Conservation (phyloP, 192 early-diverging fungal species). For the Obelidium mucronatum region DNA sequence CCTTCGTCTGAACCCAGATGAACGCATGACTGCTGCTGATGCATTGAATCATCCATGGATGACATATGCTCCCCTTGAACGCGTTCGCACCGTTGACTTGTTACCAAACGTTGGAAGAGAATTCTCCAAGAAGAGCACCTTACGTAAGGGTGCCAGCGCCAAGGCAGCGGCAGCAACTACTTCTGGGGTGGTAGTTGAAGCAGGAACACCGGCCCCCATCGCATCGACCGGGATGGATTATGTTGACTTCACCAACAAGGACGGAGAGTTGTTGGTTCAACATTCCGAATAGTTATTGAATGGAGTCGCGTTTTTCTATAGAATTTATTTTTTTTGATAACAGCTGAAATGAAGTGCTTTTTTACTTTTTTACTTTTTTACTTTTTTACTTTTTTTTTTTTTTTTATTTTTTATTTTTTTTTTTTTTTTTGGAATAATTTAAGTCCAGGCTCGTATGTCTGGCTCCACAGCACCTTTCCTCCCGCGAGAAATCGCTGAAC, state of each 20-base stretch:
- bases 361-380: too few species aligned
- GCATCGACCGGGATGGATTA: background rate
- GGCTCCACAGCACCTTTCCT: too few species aligned
- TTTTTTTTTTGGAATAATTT: too few species aligned
- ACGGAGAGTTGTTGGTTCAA: constrained; percentile 26
- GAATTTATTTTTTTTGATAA: too few species aligned
- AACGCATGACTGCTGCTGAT: constrained; percentile 80
- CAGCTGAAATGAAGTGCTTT: too few species aligned
- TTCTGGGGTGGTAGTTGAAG: background rate
- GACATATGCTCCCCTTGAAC: constrained; percentile 42
- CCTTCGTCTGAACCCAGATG: constrained; percentile 69
- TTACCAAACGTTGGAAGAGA: constrained; percentile 69
- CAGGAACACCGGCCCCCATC: background rate
- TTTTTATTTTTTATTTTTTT: too few species aligned
- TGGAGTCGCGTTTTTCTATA: too few species aligned
- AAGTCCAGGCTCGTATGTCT: too few species aligned
- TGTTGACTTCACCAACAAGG: constrained; percentile 16
- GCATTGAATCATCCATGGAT: constrained; percentile 87
- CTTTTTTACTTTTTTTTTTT: too few species aligned
- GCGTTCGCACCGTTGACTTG: constrained; percentile 74
- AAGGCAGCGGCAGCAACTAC: background rate
- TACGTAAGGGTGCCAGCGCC: constrained; percentile 16
- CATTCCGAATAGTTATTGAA: too few species aligned
- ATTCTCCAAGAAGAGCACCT: constrained; percentile 35
- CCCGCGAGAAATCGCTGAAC: too few species aligned